Evolutionary conservation across 768 basidiomycete genomes (phyloP), one percentile per base, ranked within the genome.

Genomic region (Phlebiopsis gigantea): DNA sequence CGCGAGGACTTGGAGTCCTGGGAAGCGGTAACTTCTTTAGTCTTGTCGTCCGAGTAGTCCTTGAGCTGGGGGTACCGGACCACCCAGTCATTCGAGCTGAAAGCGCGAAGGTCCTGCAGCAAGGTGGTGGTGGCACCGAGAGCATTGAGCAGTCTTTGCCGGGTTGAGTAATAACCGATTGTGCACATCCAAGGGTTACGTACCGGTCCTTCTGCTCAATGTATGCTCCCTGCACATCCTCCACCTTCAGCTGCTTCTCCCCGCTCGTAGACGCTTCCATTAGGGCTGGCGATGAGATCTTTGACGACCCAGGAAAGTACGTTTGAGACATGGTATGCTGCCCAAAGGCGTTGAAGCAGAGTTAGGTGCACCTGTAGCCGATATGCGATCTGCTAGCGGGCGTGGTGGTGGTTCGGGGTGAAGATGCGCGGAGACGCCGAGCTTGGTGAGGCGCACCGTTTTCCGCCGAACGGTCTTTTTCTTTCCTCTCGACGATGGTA

Each of bases 41-140:
- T 53, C 29, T 42, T 43, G 17, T 54, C 52, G 9, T 51, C 56
- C 24, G 19, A 30, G 54, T 80, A 75, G 53, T 84, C 79, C 28
- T 76, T 73, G 55, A 94, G 75, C 66, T 82, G 81, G 53, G 95
- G 95, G 71, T 98, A 98, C 57, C 91, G 77, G 15, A 98, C 84
- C 24, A 90, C 80, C 94, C 93, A 97, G 61, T 88, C 80, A 39
- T 84, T 76, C 73, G 86, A 85, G 75, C 90, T 97, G 77, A 96
- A 97, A 50, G 75, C 74, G 48, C 82, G 81, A 21, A 98, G 72
- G 63, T 87, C 87, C 48, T 71, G 71, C 39, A 97, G 75, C 45
- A 98, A 79, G 10, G 73, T 63, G 63, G 83, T 80, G 34, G 93
- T 84, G 0, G 81, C 76, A 63, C 87, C 83, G 61, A 97, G 82